Evolutionary conservation across 1,139 yeast species (phyloP).

Genomic region (Yamadazyma epiphylla): DNA sequence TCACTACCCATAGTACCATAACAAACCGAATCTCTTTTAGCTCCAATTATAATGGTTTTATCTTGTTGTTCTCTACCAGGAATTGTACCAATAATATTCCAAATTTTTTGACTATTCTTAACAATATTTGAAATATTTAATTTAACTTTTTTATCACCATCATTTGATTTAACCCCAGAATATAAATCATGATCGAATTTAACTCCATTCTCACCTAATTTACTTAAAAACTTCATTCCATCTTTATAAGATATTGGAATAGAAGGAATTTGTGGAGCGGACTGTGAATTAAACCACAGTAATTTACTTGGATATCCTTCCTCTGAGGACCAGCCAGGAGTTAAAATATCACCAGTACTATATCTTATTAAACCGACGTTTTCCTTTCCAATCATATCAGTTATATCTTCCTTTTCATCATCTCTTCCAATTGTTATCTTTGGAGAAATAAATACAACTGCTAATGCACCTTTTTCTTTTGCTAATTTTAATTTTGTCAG

Average conservation of each 20-base stretch:
- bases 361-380: conserved; percentile 64
- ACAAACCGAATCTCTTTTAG: conserved; percentile 76
- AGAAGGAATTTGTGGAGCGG: conserved; percentile 69
- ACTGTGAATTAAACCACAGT: conserved; percentile 45
- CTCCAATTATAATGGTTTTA: conserved; percentile 75
- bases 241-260: conserved; percentile 75
- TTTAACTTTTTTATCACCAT: conserved; percentile 21
- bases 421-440: conserved; percentile 17
- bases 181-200: conserved; percentile 22
- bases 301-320: conserved; percentile 33
- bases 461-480: conserved; percentile 26
- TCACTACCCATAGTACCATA: conserved; percentile 71
- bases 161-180: conserved; percentile 32
- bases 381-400: conserved; percentile 54
- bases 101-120: conserved; percentile 61
- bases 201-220: conserved; percentile 47
- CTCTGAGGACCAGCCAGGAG: conserved; percentile 74
- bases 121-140: conserved; percentile 45
- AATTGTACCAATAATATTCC: conserved; percentile 79
- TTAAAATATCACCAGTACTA: conserved; percentile 74
- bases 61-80: conserved; percentile 78
- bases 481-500: conserved; percentile 36
- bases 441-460: conserved; percentile 34
- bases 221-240: conserved; percentile 47
- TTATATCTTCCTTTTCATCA: conserved; percentile 34